phyloP scores from a whole-genome alignment of 2,329 filamentous ascomycete genomes.

The Sordariomycetes sp. region DNA sequence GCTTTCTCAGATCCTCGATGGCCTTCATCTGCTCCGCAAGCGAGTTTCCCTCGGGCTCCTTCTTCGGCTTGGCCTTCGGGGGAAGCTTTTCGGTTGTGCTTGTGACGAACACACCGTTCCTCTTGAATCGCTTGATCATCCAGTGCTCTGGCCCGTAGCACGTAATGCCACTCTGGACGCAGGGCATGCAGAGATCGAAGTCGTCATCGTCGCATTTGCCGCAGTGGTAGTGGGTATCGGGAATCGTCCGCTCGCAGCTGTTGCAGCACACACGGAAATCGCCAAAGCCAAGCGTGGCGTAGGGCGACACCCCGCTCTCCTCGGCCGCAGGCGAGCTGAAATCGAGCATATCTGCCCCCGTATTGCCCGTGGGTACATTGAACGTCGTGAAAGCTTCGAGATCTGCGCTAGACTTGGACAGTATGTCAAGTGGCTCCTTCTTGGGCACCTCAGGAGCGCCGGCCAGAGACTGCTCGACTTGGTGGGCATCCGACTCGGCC shows the following conservation, averaged over 20 bases:
- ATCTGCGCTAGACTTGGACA: not conserved
- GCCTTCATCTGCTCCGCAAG: not conserved
- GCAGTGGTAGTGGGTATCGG: constrained; percentile 86
- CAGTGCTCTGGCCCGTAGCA: constrained; percentile 77
- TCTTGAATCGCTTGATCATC: constrained; percentile 84
- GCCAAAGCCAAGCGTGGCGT: not conserved
- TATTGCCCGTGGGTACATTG: not conserved
- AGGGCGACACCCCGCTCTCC: not conserved
- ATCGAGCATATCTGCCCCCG: not conserved
- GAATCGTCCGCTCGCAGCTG: constrained; percentile 68
- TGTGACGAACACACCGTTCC: constrained; percentile 67
- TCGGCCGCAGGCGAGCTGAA: not conserved
- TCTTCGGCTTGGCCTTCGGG: constrained; percentile 37
- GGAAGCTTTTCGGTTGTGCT: constrained; percentile 76
- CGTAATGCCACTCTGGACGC: constrained; percentile 63
- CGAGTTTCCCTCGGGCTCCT: not conserved
- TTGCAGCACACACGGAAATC: constrained; percentile 90
- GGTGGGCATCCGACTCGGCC: not conserved
- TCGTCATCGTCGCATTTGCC: constrained; percentile 87
- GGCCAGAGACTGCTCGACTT: not conserved
- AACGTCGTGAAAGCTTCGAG: not conserved
- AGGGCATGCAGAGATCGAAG: constrained; percentile 81
- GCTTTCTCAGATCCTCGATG: not conserved
- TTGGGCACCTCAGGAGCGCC: not conserved
- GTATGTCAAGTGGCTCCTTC: not conserved